A percentile compares a stretch with the other conserved stretches of the same genome.
These are phyloP conservation scores for Backusella liffmaniae DNA, from an alignment of 192 early-diverging fungal species.

Conservation along the genomic window DNA sequence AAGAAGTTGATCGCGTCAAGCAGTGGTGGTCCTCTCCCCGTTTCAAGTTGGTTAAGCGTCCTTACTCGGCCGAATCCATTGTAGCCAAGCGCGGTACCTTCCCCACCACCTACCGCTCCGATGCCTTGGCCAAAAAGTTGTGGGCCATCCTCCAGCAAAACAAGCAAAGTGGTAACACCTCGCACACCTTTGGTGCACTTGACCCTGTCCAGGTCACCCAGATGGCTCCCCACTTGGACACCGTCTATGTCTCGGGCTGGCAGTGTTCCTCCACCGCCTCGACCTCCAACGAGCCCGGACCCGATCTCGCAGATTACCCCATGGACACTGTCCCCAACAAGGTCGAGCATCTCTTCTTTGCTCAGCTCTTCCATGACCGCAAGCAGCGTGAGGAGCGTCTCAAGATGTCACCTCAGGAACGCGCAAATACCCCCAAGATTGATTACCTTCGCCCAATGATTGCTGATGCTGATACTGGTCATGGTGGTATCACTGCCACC, in stretches of 20 bases:
- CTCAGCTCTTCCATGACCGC: conserved; percentile 96
- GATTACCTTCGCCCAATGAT: conserved; percentile 96
- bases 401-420: conserved; percentile 58
- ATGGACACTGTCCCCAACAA: conserved; percentile 99
- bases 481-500: conserved; percentile 96
- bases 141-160: conserved; percentile 80
- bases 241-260: conserved; percentile 98
- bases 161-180: conserved; percentile 75
- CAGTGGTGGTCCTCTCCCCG: conserved; percentile 85
- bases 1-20: conserved; percentile 82
- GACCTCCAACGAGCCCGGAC: conserved; percentile 93
- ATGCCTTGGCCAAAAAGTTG: conserved; percentile 90
- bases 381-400: conserved; percentile 92
- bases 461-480: conserved; percentile 97
- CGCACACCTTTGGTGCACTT: conserved; percentile 92
- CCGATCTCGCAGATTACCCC: conserved; percentile 98
- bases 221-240: conserved; percentile 97
- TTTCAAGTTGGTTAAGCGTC: conserved; percentile 79
- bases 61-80: conserved; percentile 83
- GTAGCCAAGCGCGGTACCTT: conserved; percentile 88
- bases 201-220: conserved; percentile 92
- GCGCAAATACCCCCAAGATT: conserved; percentile 67
- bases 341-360: conserved; percentile 97
- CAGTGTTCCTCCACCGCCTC: conserved; percentile 97
- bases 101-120: conserved; percentile 71